Evolutionary conservation across 2,329 filamentous ascomycete species (phyloP).

Genomic region (Didymella exigua): DNA sequence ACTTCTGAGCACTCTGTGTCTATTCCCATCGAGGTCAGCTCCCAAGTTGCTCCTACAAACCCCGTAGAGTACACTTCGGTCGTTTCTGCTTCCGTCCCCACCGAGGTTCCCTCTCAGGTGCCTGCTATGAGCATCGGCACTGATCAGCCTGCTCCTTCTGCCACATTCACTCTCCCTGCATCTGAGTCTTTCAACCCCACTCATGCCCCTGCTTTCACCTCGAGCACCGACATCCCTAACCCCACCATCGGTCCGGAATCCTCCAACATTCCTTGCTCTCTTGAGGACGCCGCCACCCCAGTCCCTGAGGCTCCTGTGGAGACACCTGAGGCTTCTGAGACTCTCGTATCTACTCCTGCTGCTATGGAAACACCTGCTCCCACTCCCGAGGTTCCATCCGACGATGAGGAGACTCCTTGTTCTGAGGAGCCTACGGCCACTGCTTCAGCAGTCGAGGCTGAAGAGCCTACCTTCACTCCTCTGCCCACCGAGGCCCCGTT

Average conservation of each 20-base stretch:
- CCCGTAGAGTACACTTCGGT: neutral
- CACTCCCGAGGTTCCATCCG: conserved; percentile 1
- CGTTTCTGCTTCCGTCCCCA: conserved; percentile 4
- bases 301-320: neutral
- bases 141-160: conserved; percentile 22
- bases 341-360: neutral
- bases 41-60: neutral
- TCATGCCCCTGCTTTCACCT: conserved; percentile 27
- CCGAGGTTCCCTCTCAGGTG: conserved; percentile 10
- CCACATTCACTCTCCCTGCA: conserved; percentile 20
- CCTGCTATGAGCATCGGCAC: conserved; percentile 12
- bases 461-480: conserved; percentile 3
- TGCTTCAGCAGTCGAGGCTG: conserved; percentile 5
- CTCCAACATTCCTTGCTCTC: conserved; percentile 22
- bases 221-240: conserved; percentile 15
- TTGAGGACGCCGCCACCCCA: conserved; percentile 12
- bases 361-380: neutral
- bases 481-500: neutral
- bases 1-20: neutral
- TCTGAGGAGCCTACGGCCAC: conserved; percentile 1
- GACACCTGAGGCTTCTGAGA: neutral
- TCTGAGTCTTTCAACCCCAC: conserved; percentile 23
- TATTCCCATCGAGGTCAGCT: conserved; percentile 10
- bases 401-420: conserved; percentile 14
- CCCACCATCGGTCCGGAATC: conserved; percentile 20